Base-by-base conservation (phyloP, 768 basidiomycete species). In the Mycena galericulata region DNA sequence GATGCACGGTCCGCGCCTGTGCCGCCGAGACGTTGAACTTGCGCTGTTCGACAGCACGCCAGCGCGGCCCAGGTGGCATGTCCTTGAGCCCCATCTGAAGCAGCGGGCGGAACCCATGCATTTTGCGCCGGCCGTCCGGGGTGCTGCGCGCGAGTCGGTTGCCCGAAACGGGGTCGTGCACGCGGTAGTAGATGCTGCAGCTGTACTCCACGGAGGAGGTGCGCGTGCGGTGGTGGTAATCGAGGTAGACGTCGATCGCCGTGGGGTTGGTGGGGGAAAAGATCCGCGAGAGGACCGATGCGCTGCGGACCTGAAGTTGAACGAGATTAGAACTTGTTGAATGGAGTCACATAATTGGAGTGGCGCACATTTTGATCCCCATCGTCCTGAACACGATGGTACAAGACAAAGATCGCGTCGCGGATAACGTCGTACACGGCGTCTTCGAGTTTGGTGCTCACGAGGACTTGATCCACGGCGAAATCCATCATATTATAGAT, bases 101-200 rank as follows among this genome's bases (percentile, higher is more conserved):
- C 12, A 56, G 10, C 8, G 27, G 12, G 22, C 36, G 36, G 17
- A 40, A 56, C 36, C 26, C 26, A 17, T 56, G n/a, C 54, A 56
- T 56, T 36, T 56, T 41, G 20, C 40, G 22, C 18, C 15, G 40
- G 6, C 54, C 36, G 3, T 40, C 22, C n/a, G 54, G 54, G 3
- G 20, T 38, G 26, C 38, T 5, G 11, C 27, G 10, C 22, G 24
- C 36, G 11, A 56, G 22, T 32, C 17, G 17, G 6, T 4, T 41
- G 8, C 22, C 40, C 1, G 22, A 26, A 8, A 56, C 17, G 4
- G 40, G 2, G 36, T 3, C 24, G 54, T 41, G 36, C 17, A 22
- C 10, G 54, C 36, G 54, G 54, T 56, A 56, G 54, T 56, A 56
- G 12, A 56, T 27, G 20, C 24, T 27, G 36, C 40, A 56, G 24